Evolutionary conservation across 352 stramenopile genomes (phyloP).

Genomic region (Chrysophaeum taylorii): DNA sequence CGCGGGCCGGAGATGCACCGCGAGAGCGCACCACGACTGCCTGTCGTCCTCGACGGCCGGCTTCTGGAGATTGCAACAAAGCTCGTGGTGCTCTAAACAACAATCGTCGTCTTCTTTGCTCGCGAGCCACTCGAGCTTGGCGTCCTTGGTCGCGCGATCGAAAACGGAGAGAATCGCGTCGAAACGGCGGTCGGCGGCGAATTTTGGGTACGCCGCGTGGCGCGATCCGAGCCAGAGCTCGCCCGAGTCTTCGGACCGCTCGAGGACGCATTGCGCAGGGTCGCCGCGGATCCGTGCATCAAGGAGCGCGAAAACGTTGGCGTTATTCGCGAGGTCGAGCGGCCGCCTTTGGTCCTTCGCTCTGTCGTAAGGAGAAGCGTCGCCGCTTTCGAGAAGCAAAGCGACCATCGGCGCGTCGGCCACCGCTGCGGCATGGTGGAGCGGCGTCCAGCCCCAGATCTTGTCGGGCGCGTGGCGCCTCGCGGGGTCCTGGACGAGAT

Average conservation of each 20-base stretch:
- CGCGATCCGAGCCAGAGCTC: constrained; percentile 14
- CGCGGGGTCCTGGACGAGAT: neutral
- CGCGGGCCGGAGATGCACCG: neutral
- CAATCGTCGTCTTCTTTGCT: neutral
- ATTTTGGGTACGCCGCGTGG: constrained; percentile 15
- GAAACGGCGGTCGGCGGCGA: constrained; percentile 15
- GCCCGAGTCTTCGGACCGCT: neutral
- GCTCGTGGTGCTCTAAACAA: neutral
- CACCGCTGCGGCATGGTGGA: constrained; percentile 12
- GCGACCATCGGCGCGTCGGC: neutral
- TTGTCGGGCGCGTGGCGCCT: neutral
- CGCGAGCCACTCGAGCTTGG: neutral
- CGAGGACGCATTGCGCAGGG: constrained; percentile 16
- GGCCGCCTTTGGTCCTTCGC: too few relatives aligned
- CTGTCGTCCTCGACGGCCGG: constrained; percentile 2
- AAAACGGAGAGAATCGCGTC: constrained; percentile 10
- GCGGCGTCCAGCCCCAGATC: constrained; percentile 18
- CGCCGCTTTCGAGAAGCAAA: constrained; percentile 4
- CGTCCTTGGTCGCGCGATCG: constrained; percentile 11
- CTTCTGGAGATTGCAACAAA: too few relatives aligned
- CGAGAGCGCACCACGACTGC: neutral
- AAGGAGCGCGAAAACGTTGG: too few relatives aligned
- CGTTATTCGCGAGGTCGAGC: too few relatives aligned
- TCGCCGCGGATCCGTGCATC: constrained; percentile 8
- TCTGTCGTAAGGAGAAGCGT: too few relatives aligned